A percentile compares a stretch with the other conserved stretches of the same genome.
Conservation (phyloP, 2,329 filamentous ascomycete species). For the Cordyceps cateniannulata region DNA sequence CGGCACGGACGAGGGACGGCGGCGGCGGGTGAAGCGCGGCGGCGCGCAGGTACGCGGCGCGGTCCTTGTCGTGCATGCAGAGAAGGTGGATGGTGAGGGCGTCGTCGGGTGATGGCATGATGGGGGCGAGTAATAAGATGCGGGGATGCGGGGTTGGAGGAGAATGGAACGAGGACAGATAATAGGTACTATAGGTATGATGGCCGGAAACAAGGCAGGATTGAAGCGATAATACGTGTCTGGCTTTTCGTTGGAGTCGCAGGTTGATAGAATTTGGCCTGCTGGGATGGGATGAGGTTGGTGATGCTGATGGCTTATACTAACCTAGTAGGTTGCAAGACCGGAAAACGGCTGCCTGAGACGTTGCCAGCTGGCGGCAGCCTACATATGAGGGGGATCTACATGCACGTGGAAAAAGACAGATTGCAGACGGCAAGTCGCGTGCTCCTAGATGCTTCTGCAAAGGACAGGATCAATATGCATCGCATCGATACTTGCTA, state of each 20-base stretch:
- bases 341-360: background rate
- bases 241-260: no score
- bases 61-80: slow-evolving; percentile 15
- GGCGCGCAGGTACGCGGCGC: slow-evolving; percentile 33
- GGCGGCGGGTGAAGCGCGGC: slow-evolving; percentile 23
- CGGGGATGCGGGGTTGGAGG: background rate
- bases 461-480: background rate
- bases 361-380: background rate
- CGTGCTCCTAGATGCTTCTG: background rate
- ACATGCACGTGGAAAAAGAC: background rate
- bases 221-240: no score
- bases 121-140: background rate
- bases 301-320: background rate
- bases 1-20: slow-evolving; percentile 14
- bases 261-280: background rate
- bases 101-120: slow-evolving; percentile 1
- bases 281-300: background rate
- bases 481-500: no score
- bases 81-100: slow-evolving; percentile 11
- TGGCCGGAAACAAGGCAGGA: no score
- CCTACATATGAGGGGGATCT: background rate
- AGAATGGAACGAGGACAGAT: background rate
- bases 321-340: background rate
- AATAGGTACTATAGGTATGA: no score
- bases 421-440: background rate